Conservation (phyloP, 805 yeast genomes). For the Candida pseudoglaebosa region DNA sequence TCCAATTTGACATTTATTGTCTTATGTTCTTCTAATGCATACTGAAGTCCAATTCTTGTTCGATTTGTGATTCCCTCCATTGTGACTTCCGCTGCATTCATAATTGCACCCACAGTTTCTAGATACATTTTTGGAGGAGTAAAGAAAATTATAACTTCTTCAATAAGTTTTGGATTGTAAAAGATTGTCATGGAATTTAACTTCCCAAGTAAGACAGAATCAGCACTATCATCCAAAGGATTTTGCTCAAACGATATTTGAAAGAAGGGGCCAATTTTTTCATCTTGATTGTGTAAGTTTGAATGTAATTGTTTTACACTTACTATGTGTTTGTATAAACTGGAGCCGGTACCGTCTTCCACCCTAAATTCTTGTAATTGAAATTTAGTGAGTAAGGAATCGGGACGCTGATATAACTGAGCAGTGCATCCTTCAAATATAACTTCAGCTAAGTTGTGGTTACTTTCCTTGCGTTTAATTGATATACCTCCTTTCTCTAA, state of each 20-base stretch:
- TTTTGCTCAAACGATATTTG: slow-evolving; percentile 77
- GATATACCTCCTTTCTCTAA: slow-evolving; percentile 76
- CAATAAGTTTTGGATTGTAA: slow-evolving; percentile 81
- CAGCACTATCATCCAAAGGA: slow-evolving; percentile 82
- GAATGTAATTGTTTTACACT: slow-evolving; percentile 66
- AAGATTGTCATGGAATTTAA: slow-evolving; percentile 84
- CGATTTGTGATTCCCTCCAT: slow-evolving; percentile 87
- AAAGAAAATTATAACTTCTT: slow-evolving; percentile 71
- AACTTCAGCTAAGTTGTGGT: slow-evolving; percentile 63
- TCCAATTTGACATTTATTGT: slow-evolving; percentile 83
- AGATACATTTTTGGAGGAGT: slow-evolving; percentile 81
- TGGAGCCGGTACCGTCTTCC: slow-evolving; percentile 77
- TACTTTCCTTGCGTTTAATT: slow-evolving; percentile 41
- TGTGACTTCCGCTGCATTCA: slow-evolving; percentile 93
- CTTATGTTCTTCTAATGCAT: slow-evolving; percentile 91
- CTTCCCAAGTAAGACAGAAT: slow-evolving; percentile 68
- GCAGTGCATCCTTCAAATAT: slow-evolving; percentile 79
- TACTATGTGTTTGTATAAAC: slow-evolving; percentile 83
- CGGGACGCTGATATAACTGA: slow-evolving; percentile 71
- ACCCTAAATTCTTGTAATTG: slow-evolving; percentile 77
- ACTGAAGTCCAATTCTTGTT: slow-evolving; percentile 87
- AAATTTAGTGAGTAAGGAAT: slow-evolving; percentile 68
- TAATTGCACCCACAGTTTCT: slow-evolving; percentile 84
- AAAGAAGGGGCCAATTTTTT: slow-evolving; percentile 62
- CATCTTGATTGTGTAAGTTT: slow-evolving; percentile 22